Evolutionary conservation across 768 basidiomycete species (phyloP), one percentile per base, ranked within the genome.

Genomic region (Russula earlei): DNA sequence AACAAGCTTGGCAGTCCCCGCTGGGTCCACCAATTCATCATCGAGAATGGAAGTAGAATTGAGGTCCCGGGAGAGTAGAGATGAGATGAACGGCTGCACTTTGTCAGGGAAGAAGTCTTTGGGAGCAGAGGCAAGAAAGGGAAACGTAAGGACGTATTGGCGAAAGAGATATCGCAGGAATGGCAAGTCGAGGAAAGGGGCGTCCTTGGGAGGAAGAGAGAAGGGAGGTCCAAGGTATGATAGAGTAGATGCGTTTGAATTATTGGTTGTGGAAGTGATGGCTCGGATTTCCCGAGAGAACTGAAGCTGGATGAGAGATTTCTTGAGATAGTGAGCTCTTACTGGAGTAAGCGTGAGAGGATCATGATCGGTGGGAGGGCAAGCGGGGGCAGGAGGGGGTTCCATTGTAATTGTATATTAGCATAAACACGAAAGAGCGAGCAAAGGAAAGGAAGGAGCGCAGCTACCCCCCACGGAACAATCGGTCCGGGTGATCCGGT

Each of bases 291-390:
- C 96, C n/a, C 71, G 72, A 63, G 74, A 71, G 64, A 97, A 83
- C 69, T 97, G 85, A 49, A 97, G 83, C 62, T 87, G 82, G 42
- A 97, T 78, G 54, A 99, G 83, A 17, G 90, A 80, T 70, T 98
- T 98, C 77, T 98, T 99, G 68, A 99, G 88, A 71, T 99, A 99
- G 67, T 99, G 96, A 4, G 94, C 92, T 41, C 94, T 85, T 46
- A 94, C 73, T 12, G 95, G 90, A 1, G 91, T 90, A 47, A 97
- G 81, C 5, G 34, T n/a, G 20, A 31, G 25, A 19, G 48, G 15
- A 20, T 60, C 54, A 10, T 60, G 41, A 19, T 53, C 34, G 24
- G 22, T 37, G 40, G 42, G 29, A 15, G n/a, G 4, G 19, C 24
- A 9, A 40, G 44, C 5, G 22, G 40, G 20, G 1, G 27, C 3